Base-by-base conservation (phyloP, 805 yeast genomes). In the Suhomyces canberraensis region DNA sequence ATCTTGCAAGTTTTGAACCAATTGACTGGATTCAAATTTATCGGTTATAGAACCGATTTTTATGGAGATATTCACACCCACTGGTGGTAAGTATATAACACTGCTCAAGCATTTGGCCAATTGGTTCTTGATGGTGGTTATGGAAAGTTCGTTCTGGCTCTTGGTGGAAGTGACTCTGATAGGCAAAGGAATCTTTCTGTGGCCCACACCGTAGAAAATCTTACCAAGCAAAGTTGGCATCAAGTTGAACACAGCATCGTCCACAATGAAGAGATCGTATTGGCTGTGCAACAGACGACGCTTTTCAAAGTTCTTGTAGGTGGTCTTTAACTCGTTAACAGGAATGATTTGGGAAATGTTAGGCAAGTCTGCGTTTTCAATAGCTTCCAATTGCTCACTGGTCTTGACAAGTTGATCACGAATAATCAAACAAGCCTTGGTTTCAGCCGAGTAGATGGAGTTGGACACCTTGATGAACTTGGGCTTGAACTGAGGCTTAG, bases 141-240 rank as follows among this genome's bases (percentile, higher is more conserved):
- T 67, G 51, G 52, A 80, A 64, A 54, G 76, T 60, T 46, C 74
- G 60, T 47, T 71, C 44, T 51, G 50, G 29, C 45, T 60, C 42
- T 36, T 53, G 46, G 37, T 47, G 31, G 46, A 46, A 16, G 60
- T 51, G 16, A 81, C 62, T 47, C 71, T 70, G 37, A 87, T 66
- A 15, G 90, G 81, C 26, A 84, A 58, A 36, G 95, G 95, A 28
- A 78, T 63, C 56, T 85, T 86, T 25, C 60, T 53, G 38, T 43
- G 42, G 25, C 74, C 61, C 33, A 71, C 71, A 25, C 50, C 60
- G 56, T 79, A 84, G 55, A 89, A 93, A 3, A 77, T 69, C 63
- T 86, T 85, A 38, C 97, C 96, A 46, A 93, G 67, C 25, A 85
- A 64, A 50, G 81, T 78, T 32, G 98, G 98, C 62, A 93, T 72